Evolutionary conservation across 345 rosid species (phyloP).

Genomic region (Lepidium africanum): DNA sequence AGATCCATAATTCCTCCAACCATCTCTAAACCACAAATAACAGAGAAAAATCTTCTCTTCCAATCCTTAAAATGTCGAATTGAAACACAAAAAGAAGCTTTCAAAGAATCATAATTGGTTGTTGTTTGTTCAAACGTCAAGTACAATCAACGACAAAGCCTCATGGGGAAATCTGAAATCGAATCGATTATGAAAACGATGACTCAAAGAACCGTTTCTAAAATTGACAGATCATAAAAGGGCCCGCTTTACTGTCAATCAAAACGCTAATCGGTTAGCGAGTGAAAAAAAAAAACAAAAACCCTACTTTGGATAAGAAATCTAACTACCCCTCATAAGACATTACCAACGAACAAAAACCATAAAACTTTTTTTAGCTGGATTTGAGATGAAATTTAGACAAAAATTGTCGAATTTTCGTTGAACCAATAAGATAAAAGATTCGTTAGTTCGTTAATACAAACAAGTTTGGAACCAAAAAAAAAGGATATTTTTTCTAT

Average conservation of each 20-base stretch:
- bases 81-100: background rate
- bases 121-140: background rate
- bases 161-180: background rate
- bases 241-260: background rate
- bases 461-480: background rate
- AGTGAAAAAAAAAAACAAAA: background rate
- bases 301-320: background rate
- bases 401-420: background rate
- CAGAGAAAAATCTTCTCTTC: background rate
- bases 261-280: background rate
- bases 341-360: background rate
- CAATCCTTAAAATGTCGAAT: background rate
- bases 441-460: background rate
- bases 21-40: slow-evolving; percentile 5
- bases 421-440: background rate
- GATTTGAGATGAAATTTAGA: background rate
- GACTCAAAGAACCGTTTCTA: background rate
- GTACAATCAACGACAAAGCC: background rate
- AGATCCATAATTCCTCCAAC: slow-evolving; percentile 39
- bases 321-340: background rate
- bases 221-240: background rate
- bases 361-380: slow-evolving; percentile 2
- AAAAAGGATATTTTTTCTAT: no score
- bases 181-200: background rate
- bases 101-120: background rate